Conservation (phyloP, 2,329 filamentous ascomycete species). For the Xylaria sp. region DNA sequence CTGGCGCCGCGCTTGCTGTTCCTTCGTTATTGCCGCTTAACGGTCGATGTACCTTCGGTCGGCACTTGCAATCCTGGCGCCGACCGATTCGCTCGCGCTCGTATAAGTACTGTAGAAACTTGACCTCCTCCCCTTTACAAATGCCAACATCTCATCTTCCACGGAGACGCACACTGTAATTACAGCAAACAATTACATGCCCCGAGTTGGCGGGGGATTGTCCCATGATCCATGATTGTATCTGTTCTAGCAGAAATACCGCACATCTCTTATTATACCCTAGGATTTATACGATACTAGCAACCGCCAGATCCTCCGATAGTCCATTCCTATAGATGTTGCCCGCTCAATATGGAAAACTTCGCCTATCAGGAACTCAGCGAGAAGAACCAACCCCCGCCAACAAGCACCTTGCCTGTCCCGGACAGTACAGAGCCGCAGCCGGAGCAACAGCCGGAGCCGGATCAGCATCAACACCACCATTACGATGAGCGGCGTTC, state of each 20-base stretch:
- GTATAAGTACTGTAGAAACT: not conserved
- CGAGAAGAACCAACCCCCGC: conserved; percentile 13
- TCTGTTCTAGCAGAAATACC: not conserved
- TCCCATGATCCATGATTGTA: not conserved
- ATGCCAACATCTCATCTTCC: not conserved
- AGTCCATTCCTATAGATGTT: not conserved
- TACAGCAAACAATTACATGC: not conserved
- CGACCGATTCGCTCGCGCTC: no score
- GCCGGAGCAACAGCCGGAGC: not conserved
- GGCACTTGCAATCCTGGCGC: not conserved
- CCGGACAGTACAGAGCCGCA: conserved; percentile 13
- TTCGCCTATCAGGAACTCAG: not conserved
- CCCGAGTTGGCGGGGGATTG: not conserved
- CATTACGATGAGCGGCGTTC: conserved; percentile 12
- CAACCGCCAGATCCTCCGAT: not conserved
- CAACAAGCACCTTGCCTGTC: conserved; percentile 23
- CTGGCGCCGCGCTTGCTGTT: not conserved
- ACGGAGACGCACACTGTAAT: not conserved
- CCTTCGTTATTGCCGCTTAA: not conserved
- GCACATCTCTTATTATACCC: not conserved
- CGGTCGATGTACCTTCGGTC: not conserved
- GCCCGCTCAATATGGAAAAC: not conserved
- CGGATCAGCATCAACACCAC: conserved; percentile 11
- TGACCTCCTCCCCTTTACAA: not conserved
- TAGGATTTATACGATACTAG: not conserved